phyloP scores from a whole-genome alignment of 2,329 filamentous ascomycete species.

The Pseudocercospora cruenta region DNA sequence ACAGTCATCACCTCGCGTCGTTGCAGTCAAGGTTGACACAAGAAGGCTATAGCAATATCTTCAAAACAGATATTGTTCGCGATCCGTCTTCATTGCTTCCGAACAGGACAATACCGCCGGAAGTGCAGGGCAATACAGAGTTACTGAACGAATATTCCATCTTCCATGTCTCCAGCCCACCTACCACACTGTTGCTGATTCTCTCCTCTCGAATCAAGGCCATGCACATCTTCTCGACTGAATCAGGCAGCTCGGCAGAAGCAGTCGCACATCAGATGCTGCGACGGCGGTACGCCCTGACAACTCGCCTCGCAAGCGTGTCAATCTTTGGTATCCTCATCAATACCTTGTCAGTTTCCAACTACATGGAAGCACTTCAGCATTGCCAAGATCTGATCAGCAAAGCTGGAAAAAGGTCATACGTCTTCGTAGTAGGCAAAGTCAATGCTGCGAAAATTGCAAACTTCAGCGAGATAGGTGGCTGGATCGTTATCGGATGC shows the following conservation, averaged over 20 bases:
- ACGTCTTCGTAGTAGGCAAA: slow-evolving; percentile 95
- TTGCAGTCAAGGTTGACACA: slow-evolving; percentile 59
- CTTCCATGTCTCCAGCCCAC: slow-evolving; percentile 83
- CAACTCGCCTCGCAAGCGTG: slow-evolving; percentile 77
- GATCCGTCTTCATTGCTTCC: slow-evolving; percentile 80
- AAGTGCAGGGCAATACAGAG: slow-evolving; percentile 49
- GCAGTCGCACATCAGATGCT: slow-evolving; percentile 63
- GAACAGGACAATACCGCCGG: slow-evolving; percentile 71
- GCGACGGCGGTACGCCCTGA: slow-evolving; percentile 83
- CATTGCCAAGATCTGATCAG: slow-evolving; percentile 73
- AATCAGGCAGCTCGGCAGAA: slow-evolving; percentile 46
- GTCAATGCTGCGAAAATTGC: slow-evolving; percentile 94
- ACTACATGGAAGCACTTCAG: slow-evolving; percentile 81
- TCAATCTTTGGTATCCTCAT: slow-evolving; percentile 92
- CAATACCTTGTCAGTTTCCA: slow-evolving; percentile 89
- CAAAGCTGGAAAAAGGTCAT: slow-evolving; percentile 86
- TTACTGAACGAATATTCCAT: slow-evolving; percentile 69
- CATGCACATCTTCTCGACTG: slow-evolving; percentile 75
- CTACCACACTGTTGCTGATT: slow-evolving; percentile 80
- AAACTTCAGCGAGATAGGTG: slow-evolving; percentile 93
- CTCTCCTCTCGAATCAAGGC: slow-evolving; percentile 79
- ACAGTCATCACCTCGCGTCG: slow-evolving; percentile 70
- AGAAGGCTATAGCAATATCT: slow-evolving; percentile 71
- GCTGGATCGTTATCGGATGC: slow-evolving; percentile 96
- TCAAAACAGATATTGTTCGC: slow-evolving; percentile 72